These are phyloP conservation scores for Backusella psychrophila DNA, from an alignment of 192 early-diverging fungal species.

Conservation along the genomic window DNA sequence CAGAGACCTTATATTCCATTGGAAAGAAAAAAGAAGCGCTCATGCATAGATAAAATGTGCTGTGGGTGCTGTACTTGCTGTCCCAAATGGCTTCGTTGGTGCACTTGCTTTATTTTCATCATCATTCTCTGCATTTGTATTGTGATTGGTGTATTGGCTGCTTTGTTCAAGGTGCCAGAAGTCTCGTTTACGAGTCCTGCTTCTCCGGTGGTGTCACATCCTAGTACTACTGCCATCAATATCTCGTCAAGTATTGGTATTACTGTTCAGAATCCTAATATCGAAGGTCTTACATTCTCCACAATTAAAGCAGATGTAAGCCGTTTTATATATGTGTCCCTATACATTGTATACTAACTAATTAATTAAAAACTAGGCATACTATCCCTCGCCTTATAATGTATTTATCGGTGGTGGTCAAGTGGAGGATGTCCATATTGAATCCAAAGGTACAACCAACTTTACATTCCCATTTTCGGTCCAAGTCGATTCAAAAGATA, in stretches of 20 bases:
- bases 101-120: conserved; percentile 41
- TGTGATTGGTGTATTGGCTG: conserved; percentile 37
- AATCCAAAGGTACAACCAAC: conserved; percentile 29
- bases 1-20: not conserved
- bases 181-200: conserved; percentile 26
- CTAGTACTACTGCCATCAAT: not conserved
- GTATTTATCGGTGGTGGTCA: conserved; percentile 48
- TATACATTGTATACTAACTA: not conserved
- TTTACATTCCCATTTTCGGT: conserved; percentile 47
- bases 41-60: conserved; percentile 29
- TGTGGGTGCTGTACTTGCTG: conserved; percentile 32
- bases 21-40: conserved; percentile 12
- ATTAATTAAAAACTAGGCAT: conserved; percentile 36
- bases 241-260: conserved; percentile 13
- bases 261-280: conserved; percentile 47
- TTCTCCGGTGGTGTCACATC: not conserved
- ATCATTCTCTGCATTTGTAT: conserved; percentile 38
- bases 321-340: not conserved
- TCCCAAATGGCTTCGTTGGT: conserved; percentile 41
- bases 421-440: conserved; percentile 40
- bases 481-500: conserved; percentile 26
- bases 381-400: conserved; percentile 41
- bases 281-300: conserved; percentile 44
- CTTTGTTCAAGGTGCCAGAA: conserved; percentile 44
- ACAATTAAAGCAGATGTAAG: conserved; percentile 48